Base-by-base conservation (phyloP, 78 protist species). In the Dictyostelium citrinum region DNA sequence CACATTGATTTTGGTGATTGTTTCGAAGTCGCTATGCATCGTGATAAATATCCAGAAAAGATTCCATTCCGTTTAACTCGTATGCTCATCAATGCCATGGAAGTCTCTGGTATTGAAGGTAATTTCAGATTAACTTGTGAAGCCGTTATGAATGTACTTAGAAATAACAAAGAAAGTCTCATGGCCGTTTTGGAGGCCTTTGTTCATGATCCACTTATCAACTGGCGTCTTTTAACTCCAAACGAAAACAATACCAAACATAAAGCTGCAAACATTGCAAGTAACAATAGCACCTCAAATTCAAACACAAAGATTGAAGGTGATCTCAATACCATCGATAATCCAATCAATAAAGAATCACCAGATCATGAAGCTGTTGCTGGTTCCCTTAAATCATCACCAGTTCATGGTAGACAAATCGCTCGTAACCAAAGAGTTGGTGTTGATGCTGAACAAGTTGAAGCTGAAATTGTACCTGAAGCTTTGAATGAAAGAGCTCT, bases 171-270 rank as follows among this genome's bases (percentile, higher is more conserved):
- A 41, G 99, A 98, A 81, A 46, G 96, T 3, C 88, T 99, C 31
- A 97, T 99, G 99, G 99, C 99, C 11, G 98, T 99, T 95, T 96
- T 99, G 3, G 99, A 99, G 96, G 99, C 99, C 10, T 99, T 99
- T 84, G 99, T 99, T 14, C 96, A 99, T 95, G 99, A 99, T 86
- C 99, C 99, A 27, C 96, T 99, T 29, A 95, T 99, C 90, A 97
- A 97, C 39, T 99, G 99, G 99, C 67, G 99, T 10, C 97, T 99
- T 31, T 76, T 98, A 12, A 91, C 96, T 24, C 81, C 96, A 33
- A 94, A 83, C 27, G 79, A 61, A 37, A 81, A 76, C 12, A 51
- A 74, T 74, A 74, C 12, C 12, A 78, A 91, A 33, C 77, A 91
- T 70, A 46, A 78, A 91, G 72, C 33, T 10, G 24, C 71, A 11